These are phyloP conservation scores for Perilla frutescens DNA, from an alignment of 257 asterid genomes.

Conservation along the genomic window DNA sequence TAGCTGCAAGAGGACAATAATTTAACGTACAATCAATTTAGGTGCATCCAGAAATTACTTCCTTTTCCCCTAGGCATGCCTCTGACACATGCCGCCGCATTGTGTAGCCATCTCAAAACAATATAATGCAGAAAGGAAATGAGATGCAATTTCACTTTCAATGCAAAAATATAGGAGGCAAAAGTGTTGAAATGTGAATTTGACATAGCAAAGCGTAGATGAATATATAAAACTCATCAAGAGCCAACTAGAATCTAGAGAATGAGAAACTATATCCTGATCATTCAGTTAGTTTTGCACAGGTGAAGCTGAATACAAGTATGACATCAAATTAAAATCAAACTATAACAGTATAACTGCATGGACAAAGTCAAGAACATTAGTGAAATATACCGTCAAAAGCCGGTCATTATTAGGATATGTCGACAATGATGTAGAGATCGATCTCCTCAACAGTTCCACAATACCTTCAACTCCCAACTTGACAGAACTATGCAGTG, in stretches of 20 bases:
- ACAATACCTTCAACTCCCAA: slow-evolving; percentile 93
- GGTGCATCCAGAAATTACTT: slow-evolving; percentile 12
- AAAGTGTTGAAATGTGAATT: background rate
- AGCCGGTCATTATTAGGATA: slow-evolving; percentile 91
- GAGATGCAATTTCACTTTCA: background rate
- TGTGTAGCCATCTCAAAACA: background rate
- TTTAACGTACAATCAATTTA: slow-evolving; percentile 27
- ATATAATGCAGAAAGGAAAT: slow-evolving; percentile 22
- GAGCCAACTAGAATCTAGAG: slow-evolving; percentile 22
- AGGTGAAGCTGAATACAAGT: slow-evolving; percentile 23
- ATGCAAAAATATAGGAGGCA: background rate
- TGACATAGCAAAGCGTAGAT: background rate
- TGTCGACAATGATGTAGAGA: slow-evolving; percentile 79
- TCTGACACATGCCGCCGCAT: background rate
- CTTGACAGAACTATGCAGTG: slow-evolving; percentile 87
- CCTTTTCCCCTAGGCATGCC: slow-evolving; percentile 17
- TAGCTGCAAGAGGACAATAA: slow-evolving; percentile 63
- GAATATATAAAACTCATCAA: slow-evolving; percentile 5
- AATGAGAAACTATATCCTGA: background rate
- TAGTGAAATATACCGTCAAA: slow-evolving; percentile 61
- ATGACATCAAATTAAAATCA: slow-evolving; percentile 9
- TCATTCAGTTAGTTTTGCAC: background rate
- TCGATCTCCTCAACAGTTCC: slow-evolving; percentile 84
- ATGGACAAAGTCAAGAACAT: slow-evolving; percentile 33
- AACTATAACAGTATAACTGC: slow-evolving; percentile 10